phyloP scores from a whole-genome alignment of 352 stramenopile genomes.

The Phytophthora sansomeana region DNA sequence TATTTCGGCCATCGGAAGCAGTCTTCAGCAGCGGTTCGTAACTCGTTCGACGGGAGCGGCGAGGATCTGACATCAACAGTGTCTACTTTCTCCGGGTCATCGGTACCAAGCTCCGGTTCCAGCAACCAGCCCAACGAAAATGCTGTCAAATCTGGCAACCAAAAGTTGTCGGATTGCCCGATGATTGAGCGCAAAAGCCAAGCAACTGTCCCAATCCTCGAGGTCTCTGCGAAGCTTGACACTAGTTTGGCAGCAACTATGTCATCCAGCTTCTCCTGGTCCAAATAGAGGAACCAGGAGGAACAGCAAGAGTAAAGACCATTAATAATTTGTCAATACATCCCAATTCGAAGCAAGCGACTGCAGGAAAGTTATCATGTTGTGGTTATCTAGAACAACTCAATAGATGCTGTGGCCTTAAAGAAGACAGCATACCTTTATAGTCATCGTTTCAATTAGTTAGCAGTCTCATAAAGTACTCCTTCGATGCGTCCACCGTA shows the following conservation, averaged over 20 bases:
- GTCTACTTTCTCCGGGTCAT: conserved; percentile 20
- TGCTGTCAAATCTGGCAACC: background rate
- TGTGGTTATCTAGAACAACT: no score
- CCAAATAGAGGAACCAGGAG: conserved; percentile 3
- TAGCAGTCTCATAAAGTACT: conserved; percentile 67
- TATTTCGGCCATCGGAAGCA: conserved; percentile 34
- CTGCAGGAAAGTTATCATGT: no score
- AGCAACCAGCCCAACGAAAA: conserved; percentile 4
- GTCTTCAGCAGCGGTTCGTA: conserved; percentile 9
- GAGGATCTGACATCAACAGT: conserved; percentile 21
- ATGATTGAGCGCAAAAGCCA: conserved; percentile 56
- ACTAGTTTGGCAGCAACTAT: conserved; percentile 1
- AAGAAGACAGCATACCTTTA: no score
- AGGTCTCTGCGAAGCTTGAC: conserved; percentile 24
- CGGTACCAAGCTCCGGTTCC: conserved; percentile 3
- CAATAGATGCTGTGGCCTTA: no score
- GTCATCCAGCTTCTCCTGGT: conserved; percentile 24
- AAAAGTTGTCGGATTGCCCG: conserved; percentile 36
- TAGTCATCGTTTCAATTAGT: no score
- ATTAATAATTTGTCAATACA: background rate
- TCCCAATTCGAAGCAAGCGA: no score
- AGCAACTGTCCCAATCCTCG: conserved; percentile 41
- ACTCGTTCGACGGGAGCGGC: conserved; percentile 18
- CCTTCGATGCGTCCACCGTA: conserved; percentile 69
- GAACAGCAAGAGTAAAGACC: background rate